A percentile compares a stretch with the other conserved stretches of the same genome.
phyloP scores from a whole-genome alignment of 306 rosid species.

The Cicer cuneatum region DNA sequence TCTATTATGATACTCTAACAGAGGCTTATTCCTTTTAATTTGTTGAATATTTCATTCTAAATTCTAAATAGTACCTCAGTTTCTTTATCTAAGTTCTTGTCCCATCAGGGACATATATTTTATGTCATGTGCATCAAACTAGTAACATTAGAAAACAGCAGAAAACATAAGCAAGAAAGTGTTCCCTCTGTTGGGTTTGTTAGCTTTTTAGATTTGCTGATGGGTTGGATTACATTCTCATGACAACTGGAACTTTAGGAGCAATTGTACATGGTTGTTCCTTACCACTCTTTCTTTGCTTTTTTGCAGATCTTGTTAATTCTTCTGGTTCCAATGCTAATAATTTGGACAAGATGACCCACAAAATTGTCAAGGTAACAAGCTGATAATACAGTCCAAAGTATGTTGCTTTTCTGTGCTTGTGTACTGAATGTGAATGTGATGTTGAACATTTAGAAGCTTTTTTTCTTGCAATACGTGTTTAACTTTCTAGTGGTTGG shows the following conservation, averaged over 20 bases:
- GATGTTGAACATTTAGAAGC: conserved; percentile 12
- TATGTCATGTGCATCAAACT: not conserved
- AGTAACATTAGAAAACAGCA: not conserved
- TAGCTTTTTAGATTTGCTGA: conserved; percentile 84
- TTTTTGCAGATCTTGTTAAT: conserved; percentile 93
- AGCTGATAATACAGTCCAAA: not conserved
- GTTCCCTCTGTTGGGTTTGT: conserved; percentile 62
- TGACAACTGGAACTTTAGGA: conserved; percentile 79
- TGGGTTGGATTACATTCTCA: conserved; percentile 73
- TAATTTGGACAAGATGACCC: conserved; percentile 82
- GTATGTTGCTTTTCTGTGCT: conserved; percentile 21
- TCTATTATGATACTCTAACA: not conserved
- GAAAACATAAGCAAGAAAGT: conserved; percentile 48
- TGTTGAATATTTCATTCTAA: conserved; percentile 1
- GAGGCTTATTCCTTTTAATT: not conserved
- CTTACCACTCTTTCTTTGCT: conserved; percentile 81
- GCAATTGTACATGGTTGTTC: conserved; percentile 91
- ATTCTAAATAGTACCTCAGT: conserved; percentile 10
- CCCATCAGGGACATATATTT: conserved; percentile 3
- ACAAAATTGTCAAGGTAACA: conserved; percentile 80
- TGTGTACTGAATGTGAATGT: not conserved
- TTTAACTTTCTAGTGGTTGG: conserved; percentile 89
- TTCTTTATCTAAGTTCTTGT: conserved; percentile 14
- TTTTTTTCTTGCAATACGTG: conserved; percentile 66
- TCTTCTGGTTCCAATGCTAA: conserved; percentile 86